Base-by-base conservation (phyloP, 2,329 filamentous ascomycete genomes). In the Apiospora kogelbergensis region DNA sequence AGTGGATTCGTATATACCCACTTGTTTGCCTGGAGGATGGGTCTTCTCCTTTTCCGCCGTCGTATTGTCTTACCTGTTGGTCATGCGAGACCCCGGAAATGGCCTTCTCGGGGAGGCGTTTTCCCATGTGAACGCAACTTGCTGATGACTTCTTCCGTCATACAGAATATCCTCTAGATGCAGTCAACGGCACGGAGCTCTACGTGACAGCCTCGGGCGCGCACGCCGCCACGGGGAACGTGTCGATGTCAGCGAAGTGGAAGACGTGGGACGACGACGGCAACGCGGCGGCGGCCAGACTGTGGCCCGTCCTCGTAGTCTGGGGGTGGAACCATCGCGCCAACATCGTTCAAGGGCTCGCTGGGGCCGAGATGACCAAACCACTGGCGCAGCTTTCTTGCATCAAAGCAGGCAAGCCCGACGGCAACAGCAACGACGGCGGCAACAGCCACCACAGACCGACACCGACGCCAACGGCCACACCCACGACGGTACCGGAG, bases 271-370 rank as follows among this genome's bases (percentile, higher is more conserved):
- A 53, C 46, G 15, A 33, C 13, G 46, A 26, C 46, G 10, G 30
- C 13, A 53, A 68, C 42, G 70, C 70, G 4, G 74, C 75, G 0
- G 65, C 64, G 11, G 46, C 30, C 53, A 71, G 72, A 46, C 68
- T 63, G 9, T 76, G 74, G 74, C 75, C 76, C 20, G 70, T 76
- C 24, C 46, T 77, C 42, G 72, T 72, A 20, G 71, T 76, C 37
- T 77, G 76, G 76, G 75, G 76, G 7, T 77, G 74, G 74, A 76
- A 76, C 63, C 65, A 24, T 4, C 73, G 74, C 33, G 75, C 75
- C 13, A 71, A 46, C 63, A 64, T 37, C 57, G 24, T 26, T 15
- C 10, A 30, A 11, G 20, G 37, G 0, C 24, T 7, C 15, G 48
- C 17, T 17, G 48, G 46, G 22, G 22, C 46, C 46, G 46, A 24